Evolutionary conservation across 352 stramenopile species (phyloP), one percentile per base, ranked within the genome.

Genomic region (Phytophthora syringae): DNA sequence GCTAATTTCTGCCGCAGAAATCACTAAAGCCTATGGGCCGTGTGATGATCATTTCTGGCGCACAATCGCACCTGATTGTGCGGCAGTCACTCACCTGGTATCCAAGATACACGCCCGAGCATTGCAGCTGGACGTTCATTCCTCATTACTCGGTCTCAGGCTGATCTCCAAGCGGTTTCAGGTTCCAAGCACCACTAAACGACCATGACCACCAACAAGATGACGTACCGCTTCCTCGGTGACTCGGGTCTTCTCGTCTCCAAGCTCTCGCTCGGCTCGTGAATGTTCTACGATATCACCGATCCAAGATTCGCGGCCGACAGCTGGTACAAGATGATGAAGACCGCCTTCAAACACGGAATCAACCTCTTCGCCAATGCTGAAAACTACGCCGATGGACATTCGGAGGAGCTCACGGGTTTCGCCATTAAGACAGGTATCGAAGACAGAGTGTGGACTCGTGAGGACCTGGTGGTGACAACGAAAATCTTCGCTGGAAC

Each of bases 381-480:
- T 7, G 61, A 69, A n/a, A 34, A 55, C 28, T 69, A 64, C 53
- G 53, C 45, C 22, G 58, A 64, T 18, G 45, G 61, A 7, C 34
- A 69, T 5, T 44, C 57, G 15, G 70, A 78, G 45, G 63, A 68
- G 20, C 61, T 60, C 30, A 69, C 84, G 47, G 78, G 80, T 18
- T 64, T 60, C 16, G 67, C 81, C 7, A 74, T 90, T 32, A 70
- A 76, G 39, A 75, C 62, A 28, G 76, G 73, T 9, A 63, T 81
- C 16, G 48, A 72, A 22, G 69, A 68, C 12, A 63, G 63, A 18
- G 16, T 79, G 7, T 82, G 67, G 63, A 57, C 43, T 3, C 70
- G 80, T n/a, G 77, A 89, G 18, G 77, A 92, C 22, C 67, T 91
- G 12, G 71, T 91, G 4, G 36, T 91, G 45, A 75, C 60, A 16